These are phyloP conservation scores for Paramecium tetraurelia DNA, from an alignment of 73 alveolate species.

Conservation along the genomic window DNA sequence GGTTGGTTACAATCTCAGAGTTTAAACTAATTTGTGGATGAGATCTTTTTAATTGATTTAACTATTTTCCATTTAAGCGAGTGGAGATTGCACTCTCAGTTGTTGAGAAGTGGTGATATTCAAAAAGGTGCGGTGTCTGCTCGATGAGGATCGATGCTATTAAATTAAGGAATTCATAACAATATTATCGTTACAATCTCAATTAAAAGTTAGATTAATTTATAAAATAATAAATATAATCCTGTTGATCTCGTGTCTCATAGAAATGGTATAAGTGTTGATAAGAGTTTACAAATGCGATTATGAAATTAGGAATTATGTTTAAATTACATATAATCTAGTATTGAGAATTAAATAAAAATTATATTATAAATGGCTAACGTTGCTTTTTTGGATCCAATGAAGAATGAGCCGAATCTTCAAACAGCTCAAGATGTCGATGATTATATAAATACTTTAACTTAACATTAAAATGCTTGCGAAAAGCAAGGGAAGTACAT, in stretches of 20 bases:
- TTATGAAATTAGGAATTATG: background rate
- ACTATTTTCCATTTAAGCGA: background rate
- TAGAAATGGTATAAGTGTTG: background rate
- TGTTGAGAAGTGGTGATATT: background rate
- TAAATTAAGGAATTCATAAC: background rate
- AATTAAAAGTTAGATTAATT: background rate
- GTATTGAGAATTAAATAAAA: background rate
- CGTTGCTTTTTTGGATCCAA: background rate
- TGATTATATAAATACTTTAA: background rate
- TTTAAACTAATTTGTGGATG: background rate
- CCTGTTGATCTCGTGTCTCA: background rate
- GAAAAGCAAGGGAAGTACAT: conserved; percentile 10
- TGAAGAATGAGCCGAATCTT: conserved; percentile 25
- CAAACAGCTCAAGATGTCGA: conserved; percentile 24
- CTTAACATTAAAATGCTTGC: conserved; percentile 8
- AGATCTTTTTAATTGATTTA: background rate
- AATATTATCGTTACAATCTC: background rate
- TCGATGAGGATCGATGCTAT: background rate
- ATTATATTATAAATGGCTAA: background rate
- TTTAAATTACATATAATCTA: background rate
- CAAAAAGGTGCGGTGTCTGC: background rate
- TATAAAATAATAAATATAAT: background rate
- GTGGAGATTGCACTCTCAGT: background rate
- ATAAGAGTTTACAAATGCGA: background rate
- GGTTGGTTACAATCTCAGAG: background rate